Conservation (phyloP, 768 basidiomycete species). For the Suillus bovinus region DNA sequence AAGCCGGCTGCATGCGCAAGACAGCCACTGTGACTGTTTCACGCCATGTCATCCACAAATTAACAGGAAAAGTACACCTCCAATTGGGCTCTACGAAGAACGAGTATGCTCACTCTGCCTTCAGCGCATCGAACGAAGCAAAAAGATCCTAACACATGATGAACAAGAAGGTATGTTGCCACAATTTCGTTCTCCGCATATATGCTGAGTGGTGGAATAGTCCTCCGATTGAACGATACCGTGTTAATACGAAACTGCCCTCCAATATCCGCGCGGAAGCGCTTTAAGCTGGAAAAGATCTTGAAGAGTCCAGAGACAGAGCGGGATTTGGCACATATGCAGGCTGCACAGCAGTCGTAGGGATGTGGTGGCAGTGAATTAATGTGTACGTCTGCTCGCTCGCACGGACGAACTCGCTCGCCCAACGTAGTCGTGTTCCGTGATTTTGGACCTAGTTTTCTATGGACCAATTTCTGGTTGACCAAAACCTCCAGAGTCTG, state of each 20-base stretch:
- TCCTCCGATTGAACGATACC: constrained; percentile 63
- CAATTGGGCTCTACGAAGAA: neutral
- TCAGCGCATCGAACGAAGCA: constrained; percentile 72
- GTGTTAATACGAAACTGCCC: constrained; percentile 83
- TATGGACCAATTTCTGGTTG: neutral
- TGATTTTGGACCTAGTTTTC: neutral
- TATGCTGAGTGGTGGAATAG: constrained; percentile 36
- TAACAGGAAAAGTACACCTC: constrained; percentile 71
- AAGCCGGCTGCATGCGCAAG: constrained; percentile 81
- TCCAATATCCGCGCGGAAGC: constrained; percentile 76
- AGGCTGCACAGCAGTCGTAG: constrained; percentile 5
- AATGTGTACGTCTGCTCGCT: neutral
- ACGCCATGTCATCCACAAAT: constrained; percentile 66
- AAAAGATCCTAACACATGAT: constrained; percentile 80
- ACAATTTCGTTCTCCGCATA: neutral
- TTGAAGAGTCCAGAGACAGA: constrained; percentile 69
- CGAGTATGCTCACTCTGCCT: constrained; percentile 6
- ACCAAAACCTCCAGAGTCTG: neutral
- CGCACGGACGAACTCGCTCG: neutral
- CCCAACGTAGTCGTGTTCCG: neutral
- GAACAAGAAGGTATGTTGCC: constrained; percentile 60
- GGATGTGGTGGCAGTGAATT: neutral
- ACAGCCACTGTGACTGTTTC: constrained; percentile 84
- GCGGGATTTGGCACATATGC: constrained; percentile 40
- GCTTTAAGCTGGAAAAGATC: constrained; percentile 69